phyloP scores from a whole-genome alignment of 1,139 yeast genomes.

The Debaryomyces nepalensis region DNA sequence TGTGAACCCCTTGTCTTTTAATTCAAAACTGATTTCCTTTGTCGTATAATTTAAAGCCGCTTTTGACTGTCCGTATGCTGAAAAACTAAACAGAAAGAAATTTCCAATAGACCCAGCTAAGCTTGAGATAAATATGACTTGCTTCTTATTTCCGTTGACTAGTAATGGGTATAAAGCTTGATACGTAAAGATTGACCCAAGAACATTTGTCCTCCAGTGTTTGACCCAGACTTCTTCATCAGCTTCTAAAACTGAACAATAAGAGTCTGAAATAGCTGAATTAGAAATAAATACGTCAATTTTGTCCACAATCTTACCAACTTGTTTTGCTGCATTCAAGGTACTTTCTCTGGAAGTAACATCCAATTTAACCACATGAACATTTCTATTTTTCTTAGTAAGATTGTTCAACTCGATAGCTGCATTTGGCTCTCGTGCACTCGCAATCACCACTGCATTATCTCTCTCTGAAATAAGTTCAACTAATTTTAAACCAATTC shows the following conservation, averaged over 20 bases:
- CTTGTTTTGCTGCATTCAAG: slow-evolving; percentile 3
- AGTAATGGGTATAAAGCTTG: slow-evolving; percentile 31
- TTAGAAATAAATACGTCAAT: slow-evolving; percentile 6
- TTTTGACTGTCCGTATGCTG: slow-evolving; percentile 35
- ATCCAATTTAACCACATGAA: slow-evolving; percentile 11
- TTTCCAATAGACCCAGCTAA: slow-evolving; percentile 27
- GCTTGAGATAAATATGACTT: slow-evolving; percentile 31
- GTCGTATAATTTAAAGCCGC: slow-evolving; percentile 33
- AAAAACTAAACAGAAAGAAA: slow-evolving; percentile 17
- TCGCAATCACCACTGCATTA: slow-evolving; percentile 20
- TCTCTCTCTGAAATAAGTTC: slow-evolving; percentile 17
- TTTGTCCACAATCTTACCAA: slow-evolving; percentile 11
- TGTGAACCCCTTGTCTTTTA: slow-evolving; percentile 26
- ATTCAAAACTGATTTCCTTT: slow-evolving; percentile 26
- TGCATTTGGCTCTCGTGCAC: slow-evolving; percentile 23
- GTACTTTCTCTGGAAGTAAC: slow-evolving; percentile 3
- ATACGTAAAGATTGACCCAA: slow-evolving; percentile 28
- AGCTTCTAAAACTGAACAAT: slow-evolving; percentile 1
- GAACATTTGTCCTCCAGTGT: slow-evolving; percentile 9
- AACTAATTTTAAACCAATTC: slow-evolving; percentile 24
- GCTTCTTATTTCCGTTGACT: slow-evolving; percentile 24
- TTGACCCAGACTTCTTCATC: slow-evolving; percentile 4
- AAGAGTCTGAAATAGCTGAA: slow-evolving; percentile 12
- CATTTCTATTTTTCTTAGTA: slow-evolving; percentile 12
- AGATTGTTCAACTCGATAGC: slow-evolving; percentile 19